Percentiles rank a stretch among this genome's conserved stretches.
Evolutionary conservation across 495 filamentous ascomycete species (phyloP).

Genomic region (Penicillium fimorum): DNA sequence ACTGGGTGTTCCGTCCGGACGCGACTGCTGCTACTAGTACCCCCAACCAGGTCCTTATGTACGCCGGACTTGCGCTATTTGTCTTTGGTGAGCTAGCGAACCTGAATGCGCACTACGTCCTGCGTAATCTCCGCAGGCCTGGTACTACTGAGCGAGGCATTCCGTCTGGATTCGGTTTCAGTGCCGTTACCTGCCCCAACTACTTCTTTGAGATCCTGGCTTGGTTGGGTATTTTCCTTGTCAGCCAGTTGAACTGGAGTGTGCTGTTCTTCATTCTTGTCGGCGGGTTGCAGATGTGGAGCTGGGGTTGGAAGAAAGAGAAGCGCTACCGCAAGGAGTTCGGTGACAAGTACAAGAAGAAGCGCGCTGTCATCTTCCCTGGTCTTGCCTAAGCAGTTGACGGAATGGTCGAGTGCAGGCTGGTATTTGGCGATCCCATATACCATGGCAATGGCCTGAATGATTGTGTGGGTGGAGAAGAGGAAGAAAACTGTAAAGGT

Average conservation of each 20-base stretch:
- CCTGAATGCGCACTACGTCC: conserved; percentile 69
- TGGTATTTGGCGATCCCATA: not conserved
- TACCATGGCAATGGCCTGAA: not conserved
- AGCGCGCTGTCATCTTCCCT: conserved; percentile 77
- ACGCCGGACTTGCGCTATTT: conserved; percentile 66
- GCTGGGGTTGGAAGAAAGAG: conserved; percentile 94
- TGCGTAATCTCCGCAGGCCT: conserved; percentile 71
- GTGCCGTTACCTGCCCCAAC: conserved; percentile 89
- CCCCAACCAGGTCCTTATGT: conserved; percentile 51
- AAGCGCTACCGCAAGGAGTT: conserved; percentile 84
- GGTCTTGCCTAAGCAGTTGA: conserved; percentile 51
- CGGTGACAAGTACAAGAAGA: conserved; percentile 84
- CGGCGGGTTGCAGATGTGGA: conserved; percentile 71
- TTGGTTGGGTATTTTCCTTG: conserved; percentile 74
- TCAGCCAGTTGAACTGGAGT: conserved; percentile 73
- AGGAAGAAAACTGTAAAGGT: not conserved
- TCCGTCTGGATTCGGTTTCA: conserved; percentile 82
- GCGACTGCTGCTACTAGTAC: conserved; percentile 51
- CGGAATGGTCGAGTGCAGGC: not conserved
- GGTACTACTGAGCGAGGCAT: conserved; percentile 86
- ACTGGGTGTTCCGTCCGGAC: conserved; percentile 77
- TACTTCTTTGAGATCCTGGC: conserved; percentile 90
- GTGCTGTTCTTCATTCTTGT: conserved; percentile 68
- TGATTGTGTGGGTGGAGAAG: not conserved
- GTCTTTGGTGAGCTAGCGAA: conserved; percentile 76